Conservation (phyloP, 1,284 basidiomycete genomes). For the Psilocybe mexicana region DNA sequence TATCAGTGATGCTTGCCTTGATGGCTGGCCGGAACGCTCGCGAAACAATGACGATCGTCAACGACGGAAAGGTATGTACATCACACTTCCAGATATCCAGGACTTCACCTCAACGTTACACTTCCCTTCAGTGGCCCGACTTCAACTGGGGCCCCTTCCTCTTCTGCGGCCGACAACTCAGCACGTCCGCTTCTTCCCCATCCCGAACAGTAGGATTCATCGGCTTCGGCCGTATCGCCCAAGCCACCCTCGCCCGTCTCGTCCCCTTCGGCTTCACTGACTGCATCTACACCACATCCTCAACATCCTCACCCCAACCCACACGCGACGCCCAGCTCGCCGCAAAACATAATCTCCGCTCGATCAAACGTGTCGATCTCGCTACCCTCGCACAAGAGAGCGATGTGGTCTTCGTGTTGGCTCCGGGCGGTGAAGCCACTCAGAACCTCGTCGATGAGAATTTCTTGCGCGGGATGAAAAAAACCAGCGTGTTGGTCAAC, state of each 20-base stretch:
- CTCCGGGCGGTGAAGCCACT: constrained; percentile 76
- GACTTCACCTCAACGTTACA: not conserved
- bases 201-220: constrained; percentile 83
- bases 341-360: constrained; percentile 44
- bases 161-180: constrained; percentile 79
- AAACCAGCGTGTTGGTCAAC: constrained; percentile 78
- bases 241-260: constrained; percentile 76
- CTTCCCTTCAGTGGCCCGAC: constrained; percentile 48
- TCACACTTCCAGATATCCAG: constrained; percentile 13
- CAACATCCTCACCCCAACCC: constrained; percentile 45
- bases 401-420: constrained; percentile 84
- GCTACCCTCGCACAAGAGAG: constrained; percentile 71
- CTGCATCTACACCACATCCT: constrained; percentile 66
- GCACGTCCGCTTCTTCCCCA: constrained; percentile 50
- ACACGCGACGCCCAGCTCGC: constrained; percentile 56
- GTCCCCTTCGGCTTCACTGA: constrained; percentile 75
- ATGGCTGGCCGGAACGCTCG: constrained; percentile 86
- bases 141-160: constrained; percentile 81
- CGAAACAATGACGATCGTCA: constrained; percentile 64
- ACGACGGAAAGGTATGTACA: constrained; percentile 58
- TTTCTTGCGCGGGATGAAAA: constrained; percentile 86
- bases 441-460: constrained; percentile 70
- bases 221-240: constrained; percentile 92
- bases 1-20: constrained; percentile 84
- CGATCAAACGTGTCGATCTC: constrained; percentile 61